phyloP scores from a whole-genome alignment of 169 alveolate genomes.

The Cryptosporidium baileyi region DNA sequence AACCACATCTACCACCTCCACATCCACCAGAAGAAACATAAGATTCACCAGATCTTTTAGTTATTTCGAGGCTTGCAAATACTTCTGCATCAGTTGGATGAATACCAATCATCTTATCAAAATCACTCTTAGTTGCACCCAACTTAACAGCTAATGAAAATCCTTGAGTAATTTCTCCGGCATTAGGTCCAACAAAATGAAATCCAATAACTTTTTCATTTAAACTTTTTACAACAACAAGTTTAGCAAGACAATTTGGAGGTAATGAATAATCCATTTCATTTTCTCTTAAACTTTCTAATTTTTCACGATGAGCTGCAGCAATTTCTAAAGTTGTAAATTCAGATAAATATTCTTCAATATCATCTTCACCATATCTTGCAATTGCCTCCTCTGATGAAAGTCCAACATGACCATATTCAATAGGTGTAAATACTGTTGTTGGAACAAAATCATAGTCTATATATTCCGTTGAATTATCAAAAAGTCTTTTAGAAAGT shows the following conservation, averaged over 20 bases:
- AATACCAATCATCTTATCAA: constrained; percentile 90
- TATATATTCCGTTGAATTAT: constrained; percentile 82
- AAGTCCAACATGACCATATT: constrained; percentile 94
- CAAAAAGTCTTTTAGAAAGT: constrained; percentile 93
- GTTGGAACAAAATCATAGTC: constrained; percentile 92
- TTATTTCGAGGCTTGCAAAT: constrained; percentile 80
- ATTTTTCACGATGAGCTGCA: constrained; percentile 81
- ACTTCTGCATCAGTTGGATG: constrained; percentile 98
- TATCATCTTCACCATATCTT: constrained; percentile 76
- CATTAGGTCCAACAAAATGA: constrained; percentile 97
- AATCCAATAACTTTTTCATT: constrained; percentile 92
- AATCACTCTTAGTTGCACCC: constrained; percentile 91
- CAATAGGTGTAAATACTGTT: constrained; percentile 97
- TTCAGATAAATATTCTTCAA: constrained; percentile 87
- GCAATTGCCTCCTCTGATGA: constrained; percentile 94
- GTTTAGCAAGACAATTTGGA: constrained; percentile 89
- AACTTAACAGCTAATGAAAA: constrained; percentile 92
- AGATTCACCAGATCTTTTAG: constrained; percentile 86
- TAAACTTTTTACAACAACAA: constrained; percentile 88
- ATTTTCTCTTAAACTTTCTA: constrained; percentile 71
- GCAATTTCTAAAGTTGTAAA: constrained; percentile 89
- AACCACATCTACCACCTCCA: constrained; percentile 94
- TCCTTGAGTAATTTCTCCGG: constrained; percentile 98
- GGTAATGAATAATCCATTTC: constrained; percentile 81
- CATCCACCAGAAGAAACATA: constrained; percentile 93